phyloP scores from a whole-genome alignment of 805 yeast species.

The Yarrowia alimentaria region DNA sequence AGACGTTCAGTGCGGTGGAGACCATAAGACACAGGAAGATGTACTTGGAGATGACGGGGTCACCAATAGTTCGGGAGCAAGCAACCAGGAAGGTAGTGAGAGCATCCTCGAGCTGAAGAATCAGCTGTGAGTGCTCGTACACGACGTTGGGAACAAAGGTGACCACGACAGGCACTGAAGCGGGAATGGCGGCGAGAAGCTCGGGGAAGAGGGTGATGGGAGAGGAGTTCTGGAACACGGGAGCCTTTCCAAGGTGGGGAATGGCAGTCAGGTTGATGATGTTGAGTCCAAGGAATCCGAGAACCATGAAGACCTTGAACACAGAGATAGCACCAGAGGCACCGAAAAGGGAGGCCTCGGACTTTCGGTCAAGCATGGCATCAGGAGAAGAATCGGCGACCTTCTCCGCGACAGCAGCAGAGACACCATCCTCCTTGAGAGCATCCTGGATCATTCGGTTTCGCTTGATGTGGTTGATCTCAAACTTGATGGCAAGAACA shows the following conservation, averaged over 20 bases:
- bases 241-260: conserved; percentile 39
- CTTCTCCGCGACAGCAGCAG: conserved; percentile 67
- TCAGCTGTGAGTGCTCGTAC: conserved; percentile 37
- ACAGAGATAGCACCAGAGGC: conserved; percentile 28
- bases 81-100: conserved; percentile 51
- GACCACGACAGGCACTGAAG: conserved; percentile 35
- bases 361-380: conserved; percentile 12
- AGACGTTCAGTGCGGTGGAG: conserved; percentile 77
- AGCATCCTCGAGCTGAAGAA: conserved; percentile 62
- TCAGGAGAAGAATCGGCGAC: conserved; percentile 48
- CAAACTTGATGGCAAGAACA: conserved; percentile 80
- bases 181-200: conserved; percentile 27
- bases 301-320: conserved; percentile 38
- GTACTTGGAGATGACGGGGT: conserved; percentile 74
- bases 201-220: conserved; percentile 26
- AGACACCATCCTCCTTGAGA: conserved; percentile 89
- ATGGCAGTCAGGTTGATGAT: conserved; percentile 42
- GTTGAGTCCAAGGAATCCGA: conserved; percentile 41
- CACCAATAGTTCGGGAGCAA: conserved; percentile 69
- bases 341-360: conserved; percentile 17
- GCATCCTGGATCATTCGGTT: conserved; percentile 74
- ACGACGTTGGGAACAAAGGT: conserved; percentile 44
- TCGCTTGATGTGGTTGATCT: conserved; percentile 80
- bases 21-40: conserved; percentile 68
- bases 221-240: conserved; percentile 42